A percentile compares a stretch with the other conserved stretches of the same genome.
phyloP scores from a whole-genome alignment of 768 basidiomycete genomes.

The Tremella fuciformis region DNA sequence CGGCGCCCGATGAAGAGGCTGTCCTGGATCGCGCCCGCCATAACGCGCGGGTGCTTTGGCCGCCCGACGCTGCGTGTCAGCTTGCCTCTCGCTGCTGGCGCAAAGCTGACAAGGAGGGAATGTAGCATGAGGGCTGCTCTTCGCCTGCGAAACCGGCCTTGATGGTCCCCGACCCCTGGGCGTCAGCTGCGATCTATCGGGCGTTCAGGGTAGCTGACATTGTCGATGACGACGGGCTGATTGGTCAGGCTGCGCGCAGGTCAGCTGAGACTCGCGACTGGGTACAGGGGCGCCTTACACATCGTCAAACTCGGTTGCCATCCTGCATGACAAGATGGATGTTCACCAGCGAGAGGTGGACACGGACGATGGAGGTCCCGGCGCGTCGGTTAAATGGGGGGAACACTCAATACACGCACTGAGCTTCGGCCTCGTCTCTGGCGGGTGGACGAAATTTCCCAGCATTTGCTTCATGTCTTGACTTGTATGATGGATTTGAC shows the following conservation, averaged over 20 bases:
- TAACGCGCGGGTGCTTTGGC: constrained; percentile 95
- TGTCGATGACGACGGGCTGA: constrained; percentile 98
- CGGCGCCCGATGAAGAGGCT: constrained; percentile 93
- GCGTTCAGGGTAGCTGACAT: constrained; percentile 63
- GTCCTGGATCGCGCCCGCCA: constrained; percentile 88
- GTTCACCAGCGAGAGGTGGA: too few relatives aligned
- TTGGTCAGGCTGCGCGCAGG: constrained; percentile 65
- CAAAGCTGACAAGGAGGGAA: constrained; percentile 84
- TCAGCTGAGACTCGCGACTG: constrained; percentile 1
- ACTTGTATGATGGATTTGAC: too few relatives aligned
- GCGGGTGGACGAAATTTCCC: too few relatives aligned
- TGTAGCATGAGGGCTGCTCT: constrained; percentile 99
- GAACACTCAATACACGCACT: too few relatives aligned
- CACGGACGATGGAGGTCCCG: too few relatives aligned
- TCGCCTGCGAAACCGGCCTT: constrained; percentile 99
- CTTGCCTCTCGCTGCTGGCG: background rate
- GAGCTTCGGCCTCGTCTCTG: too few relatives aligned
- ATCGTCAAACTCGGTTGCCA: constrained; percentile 52
- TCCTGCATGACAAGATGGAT: constrained; percentile 9
- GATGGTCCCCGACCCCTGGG: constrained; percentile 90
- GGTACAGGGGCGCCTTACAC: too few relatives aligned
- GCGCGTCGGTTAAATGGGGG: too few relatives aligned
- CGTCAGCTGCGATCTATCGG: constrained; percentile 6
- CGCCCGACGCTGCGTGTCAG: constrained; percentile 70
- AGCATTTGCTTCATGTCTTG: too few relatives aligned